Evolutionary conservation across 345 rosid genomes (phyloP), one percentile per base, ranked within the genome.

Genomic region (Abelmoschus esculentus): DNA sequence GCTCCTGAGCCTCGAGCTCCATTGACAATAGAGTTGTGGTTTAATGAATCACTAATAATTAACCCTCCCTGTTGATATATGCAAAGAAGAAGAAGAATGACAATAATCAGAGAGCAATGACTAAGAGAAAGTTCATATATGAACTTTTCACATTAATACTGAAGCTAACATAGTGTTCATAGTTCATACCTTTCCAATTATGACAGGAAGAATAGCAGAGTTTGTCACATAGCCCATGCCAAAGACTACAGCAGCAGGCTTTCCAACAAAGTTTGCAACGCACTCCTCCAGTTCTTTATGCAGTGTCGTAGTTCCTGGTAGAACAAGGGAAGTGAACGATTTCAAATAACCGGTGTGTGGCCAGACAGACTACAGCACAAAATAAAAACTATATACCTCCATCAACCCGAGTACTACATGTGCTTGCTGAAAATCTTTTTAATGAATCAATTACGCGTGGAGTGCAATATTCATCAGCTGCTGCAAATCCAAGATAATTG

Each of bases 1-100:
- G 98, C 96, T 75, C 97, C 96, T 10, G 99, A 91, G 59, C 97
- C 99, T 72, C 99, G 88, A 53, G 97, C 99, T 61, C 99, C 99
- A 78, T 82, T 95, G 63, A 95, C 88, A 81, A 91, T 90, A 31
- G 97, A 95, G 77, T 87, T 91, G 75, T 95, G 99, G 86, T 95
- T 95, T 82, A 95, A 78, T 3, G 99, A 91, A 80, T 95, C 99
- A 66, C 99, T 91, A 19, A 95, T 83, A 46, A 91, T 89, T 81
- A 95, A 83, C 44, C 90, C 87, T 79, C 99, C 97, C 97, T 95
- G 80, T 31, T 31, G 32, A 31, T 31, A 31, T 31, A 31, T 3
- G 3, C 47, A 7, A 44, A 44, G 47, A 44, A 44, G 9, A 7
- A 12, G 14, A 78, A 54, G 26, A 22, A 22, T 12, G 69, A 59